These are phyloP conservation scores for Globisporangium sylvaticum DNA, from an alignment of 352 stramenopile species.

Conservation along the genomic window DNA sequence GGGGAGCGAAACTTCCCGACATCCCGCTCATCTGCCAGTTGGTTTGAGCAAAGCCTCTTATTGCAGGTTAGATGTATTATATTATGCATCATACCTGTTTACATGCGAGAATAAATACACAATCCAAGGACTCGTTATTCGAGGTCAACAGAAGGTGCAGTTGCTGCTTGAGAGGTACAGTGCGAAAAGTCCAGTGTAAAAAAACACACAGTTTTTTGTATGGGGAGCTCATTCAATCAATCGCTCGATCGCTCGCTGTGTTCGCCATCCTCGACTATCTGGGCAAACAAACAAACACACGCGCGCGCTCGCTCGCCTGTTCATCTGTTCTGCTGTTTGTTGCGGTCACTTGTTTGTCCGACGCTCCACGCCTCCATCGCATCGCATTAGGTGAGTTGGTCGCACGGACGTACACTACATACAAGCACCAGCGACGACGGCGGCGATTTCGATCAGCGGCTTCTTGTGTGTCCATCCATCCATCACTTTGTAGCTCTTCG, in stretches of 20 bases:
- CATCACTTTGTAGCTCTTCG: background rate
- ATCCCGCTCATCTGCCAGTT: background rate
- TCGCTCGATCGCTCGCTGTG: background rate
- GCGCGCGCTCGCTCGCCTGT: background rate
- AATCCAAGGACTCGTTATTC: background rate
- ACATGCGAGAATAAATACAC: background rate
- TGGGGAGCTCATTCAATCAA: background rate
- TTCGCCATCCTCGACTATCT: background rate
- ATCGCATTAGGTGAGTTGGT: background rate
- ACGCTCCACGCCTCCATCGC: slow-evolving; percentile 3
- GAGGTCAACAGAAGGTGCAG: background rate
- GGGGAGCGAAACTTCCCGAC: background rate
- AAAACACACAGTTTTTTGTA: background rate
- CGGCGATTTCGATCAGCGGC: background rate
- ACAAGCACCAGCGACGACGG: background rate
- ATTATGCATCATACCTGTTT: background rate
- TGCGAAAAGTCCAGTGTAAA: background rate
- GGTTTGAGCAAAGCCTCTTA: background rate
- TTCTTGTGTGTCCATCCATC: background rate
- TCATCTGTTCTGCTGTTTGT: background rate
- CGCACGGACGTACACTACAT: background rate
- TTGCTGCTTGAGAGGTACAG: background rate
- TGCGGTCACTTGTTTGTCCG: background rate
- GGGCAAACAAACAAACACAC: background rate
- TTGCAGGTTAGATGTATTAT: background rate